Evolutionary conservation across 768 basidiomycete species (phyloP), one percentile per base, ranked within the genome.

Genomic region (Phanerochaete sordida): DNA sequence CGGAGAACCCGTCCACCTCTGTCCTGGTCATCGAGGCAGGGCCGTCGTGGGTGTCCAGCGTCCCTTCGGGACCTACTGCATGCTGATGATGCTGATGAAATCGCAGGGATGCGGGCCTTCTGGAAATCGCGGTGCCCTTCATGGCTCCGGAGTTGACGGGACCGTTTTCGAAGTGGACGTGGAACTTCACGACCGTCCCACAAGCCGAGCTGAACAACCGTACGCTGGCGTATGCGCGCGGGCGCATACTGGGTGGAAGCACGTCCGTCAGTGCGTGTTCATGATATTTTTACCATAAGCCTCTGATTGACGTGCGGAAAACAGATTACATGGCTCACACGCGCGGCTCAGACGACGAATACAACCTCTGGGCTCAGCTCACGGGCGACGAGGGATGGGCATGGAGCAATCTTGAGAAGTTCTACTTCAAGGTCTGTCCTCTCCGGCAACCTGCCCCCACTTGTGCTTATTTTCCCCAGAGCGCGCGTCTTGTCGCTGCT

Each of bases 321-420:
- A 35, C 33, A 69, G 68, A 71, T 54, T 59, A 52, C 50, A 57
- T 69, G 64, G 48, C 57, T 11, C 69, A 63, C 56, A 67, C 62
- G 26, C 65, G 70, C n/a, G 70, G 66, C 0, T 62, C 69, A 6
- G 35, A 47, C 26, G 64, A 68, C 27, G 65, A 66, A 39, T 70
- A 28, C 6, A 58, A 70, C 47, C 58, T 62, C 16, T 63, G 27
- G 15, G 70, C 70, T 0, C 24, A 37, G 1, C 28, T 67, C 13
- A 66, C 68, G 19, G 68, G 63, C 9, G 69, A 72, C 54, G 9
- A 46, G 11, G 69, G 69, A 1, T 72, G 70, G 70, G 63, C 60
- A 13, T 70, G 66, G 66, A 43, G 65, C 15, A 33, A 35, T 3
- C 21, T 70, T 2, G 23, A 27, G 7, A 52, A 51, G 5, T 69